Conservation (phyloP, 2,329 filamentous ascomycete genomes). For the Ampelomyces quisqualis region DNA sequence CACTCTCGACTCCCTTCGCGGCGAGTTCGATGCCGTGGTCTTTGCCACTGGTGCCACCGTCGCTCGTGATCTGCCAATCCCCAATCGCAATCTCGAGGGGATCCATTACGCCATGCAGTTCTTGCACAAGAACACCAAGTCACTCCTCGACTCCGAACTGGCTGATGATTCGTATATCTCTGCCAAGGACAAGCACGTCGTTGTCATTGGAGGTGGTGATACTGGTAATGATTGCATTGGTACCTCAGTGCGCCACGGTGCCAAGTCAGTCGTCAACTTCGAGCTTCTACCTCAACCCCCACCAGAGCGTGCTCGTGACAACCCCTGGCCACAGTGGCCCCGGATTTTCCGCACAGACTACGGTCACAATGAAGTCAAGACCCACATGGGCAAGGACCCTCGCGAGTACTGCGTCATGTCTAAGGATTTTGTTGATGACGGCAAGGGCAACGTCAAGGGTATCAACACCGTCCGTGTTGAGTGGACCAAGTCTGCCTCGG, state of each 20-base stretch:
- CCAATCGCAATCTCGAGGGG: slow-evolving; percentile 81
- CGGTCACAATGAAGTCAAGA: slow-evolving; percentile 91
- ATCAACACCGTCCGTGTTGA: slow-evolving; percentile 96
- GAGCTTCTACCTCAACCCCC: slow-evolving; percentile 92
- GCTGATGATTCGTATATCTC: slow-evolving; percentile 84
- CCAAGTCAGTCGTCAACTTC: slow-evolving; percentile 95
- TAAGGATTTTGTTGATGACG: slow-evolving; percentile 91
- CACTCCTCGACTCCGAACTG: slow-evolving; percentile 86
- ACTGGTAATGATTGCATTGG: slow-evolving; percentile 98
- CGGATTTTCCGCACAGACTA: slow-evolving; percentile 99
- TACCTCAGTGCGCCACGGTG: slow-evolving; percentile 91
- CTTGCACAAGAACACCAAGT: slow-evolving; percentile 96
- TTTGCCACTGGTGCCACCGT: slow-evolving; percentile 93
- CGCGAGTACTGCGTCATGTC: slow-evolving; percentile 99
- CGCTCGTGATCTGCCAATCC: slow-evolving; percentile 87
- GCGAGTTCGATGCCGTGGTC: slow-evolving; percentile 77
- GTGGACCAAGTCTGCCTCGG: slow-evolving; percentile 86
- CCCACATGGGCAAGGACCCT: slow-evolving; percentile 93
- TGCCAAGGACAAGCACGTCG: slow-evolving; percentile 91
- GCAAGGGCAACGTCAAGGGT: slow-evolving; percentile 82
- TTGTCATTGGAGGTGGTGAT: slow-evolving; percentile 96
- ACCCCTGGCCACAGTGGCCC: slow-evolving; percentile 98
- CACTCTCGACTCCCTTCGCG: slow-evolving; percentile 70
- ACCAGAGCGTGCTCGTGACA: slow-evolving; percentile 84
- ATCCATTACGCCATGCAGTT: slow-evolving; percentile 98